Evolutionary conservation across 306 rosid species (phyloP).

Genomic region (Lupinus albus): DNA sequence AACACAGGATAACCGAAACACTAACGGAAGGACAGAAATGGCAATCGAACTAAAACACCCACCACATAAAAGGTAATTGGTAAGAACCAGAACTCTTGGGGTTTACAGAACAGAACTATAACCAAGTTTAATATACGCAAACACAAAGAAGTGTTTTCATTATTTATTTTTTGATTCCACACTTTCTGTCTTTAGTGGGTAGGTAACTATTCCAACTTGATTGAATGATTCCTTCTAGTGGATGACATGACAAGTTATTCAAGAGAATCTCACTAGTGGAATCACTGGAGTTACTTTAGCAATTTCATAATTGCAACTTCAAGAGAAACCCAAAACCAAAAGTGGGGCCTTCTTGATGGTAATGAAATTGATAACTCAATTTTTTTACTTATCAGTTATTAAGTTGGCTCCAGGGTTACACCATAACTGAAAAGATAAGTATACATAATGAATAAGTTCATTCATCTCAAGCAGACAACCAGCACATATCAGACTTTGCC

Average conservation of each 20-base stretch:
- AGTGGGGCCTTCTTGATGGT: slow-evolving; percentile 2
- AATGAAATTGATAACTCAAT: slow-evolving; percentile 3
- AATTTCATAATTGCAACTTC: slow-evolving; percentile 19
- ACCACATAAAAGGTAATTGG: slow-evolving; percentile 13
- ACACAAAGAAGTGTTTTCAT: slow-evolving; percentile 18
- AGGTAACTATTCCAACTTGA: slow-evolving; percentile 18
- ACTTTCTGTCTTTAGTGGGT: slow-evolving; percentile 32
- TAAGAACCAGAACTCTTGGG: slow-evolving; percentile 2
- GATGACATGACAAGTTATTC: slow-evolving; percentile 41
- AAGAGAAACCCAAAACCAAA: slow-evolving; percentile 25
- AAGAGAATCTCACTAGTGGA: slow-evolving; percentile 39
- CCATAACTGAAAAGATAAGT: slow-evolving; percentile 19
- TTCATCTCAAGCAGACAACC: slow-evolving; percentile 17
- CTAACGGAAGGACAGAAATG: slow-evolving; percentile 3
- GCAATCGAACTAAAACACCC: slow-evolving; percentile 2
- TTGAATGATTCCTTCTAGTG: slow-evolving; percentile 47
- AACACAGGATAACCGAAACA: background rate
- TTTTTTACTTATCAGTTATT: slow-evolving; percentile 4
- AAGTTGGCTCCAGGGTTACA: slow-evolving; percentile 31
- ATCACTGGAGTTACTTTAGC: slow-evolving; percentile 35
- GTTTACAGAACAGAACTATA: slow-evolving; percentile 6
- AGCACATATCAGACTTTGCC: slow-evolving; percentile 32
- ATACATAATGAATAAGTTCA: background rate
- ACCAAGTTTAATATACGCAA: background rate
- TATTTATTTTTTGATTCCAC: slow-evolving; percentile 35